Percentiles rank a stretch among this genome's conserved stretches.
phyloP scores from a whole-genome alignment of 148 eudicot genomes.

The Beta vulgaris region DNA sequence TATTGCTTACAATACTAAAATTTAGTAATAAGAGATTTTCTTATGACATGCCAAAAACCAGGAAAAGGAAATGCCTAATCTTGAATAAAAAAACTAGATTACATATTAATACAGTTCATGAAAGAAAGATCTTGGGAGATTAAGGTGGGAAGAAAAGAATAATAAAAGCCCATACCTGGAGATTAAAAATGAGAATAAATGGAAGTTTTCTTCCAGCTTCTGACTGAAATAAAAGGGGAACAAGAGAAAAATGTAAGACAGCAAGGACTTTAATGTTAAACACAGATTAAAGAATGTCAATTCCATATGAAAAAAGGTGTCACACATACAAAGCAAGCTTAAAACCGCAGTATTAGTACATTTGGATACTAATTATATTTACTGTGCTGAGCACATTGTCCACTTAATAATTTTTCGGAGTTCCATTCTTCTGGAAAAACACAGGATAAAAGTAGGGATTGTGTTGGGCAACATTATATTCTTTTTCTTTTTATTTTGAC shows the following conservation, averaged over 20 bases:
- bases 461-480: too few relatives aligned
- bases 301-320: conserved; percentile 2
- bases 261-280: neutral
- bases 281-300: neutral
- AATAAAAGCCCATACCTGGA: conserved; percentile 50
- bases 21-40: neutral
- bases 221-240: conserved; percentile 53
- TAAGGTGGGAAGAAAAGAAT: neutral
- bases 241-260: conserved; percentile 6
- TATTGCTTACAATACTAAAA: too few relatives aligned
- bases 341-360: neutral
- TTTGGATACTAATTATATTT: conserved; percentile 1
- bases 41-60: neutral
- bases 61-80: too few relatives aligned
- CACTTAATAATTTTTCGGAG: neutral
- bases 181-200: conserved; percentile 82
- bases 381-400: neutral
- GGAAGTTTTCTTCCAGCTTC: conserved; percentile 87
- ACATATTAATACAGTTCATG: neutral
- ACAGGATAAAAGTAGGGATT: too few relatives aligned
- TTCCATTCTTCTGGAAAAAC: too few relatives aligned
- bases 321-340: neutral
- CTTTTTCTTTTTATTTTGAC: too few relatives aligned
- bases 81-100: neutral
- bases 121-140: neutral